Percentiles rank a stretch among this genome's conserved stretches.
Conservation (phyloP, 164 flowering plant genomes). For the Tetracentron sinense region DNA sequence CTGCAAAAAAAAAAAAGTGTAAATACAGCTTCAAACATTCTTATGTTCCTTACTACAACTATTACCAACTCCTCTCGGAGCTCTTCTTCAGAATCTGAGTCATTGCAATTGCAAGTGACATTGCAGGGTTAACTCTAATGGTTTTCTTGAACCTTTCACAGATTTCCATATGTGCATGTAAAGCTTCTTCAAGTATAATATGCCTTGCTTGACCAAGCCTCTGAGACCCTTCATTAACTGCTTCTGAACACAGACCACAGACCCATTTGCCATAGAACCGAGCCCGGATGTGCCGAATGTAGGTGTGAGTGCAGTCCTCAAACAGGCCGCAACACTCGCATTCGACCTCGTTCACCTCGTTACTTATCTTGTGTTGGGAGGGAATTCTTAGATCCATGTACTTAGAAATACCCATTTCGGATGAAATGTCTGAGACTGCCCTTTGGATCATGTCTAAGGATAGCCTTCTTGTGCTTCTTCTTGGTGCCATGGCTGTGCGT, state of each 20-base stretch:
- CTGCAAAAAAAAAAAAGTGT: too few species aligned
- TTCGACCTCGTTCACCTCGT: background rate
- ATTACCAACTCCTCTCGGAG: too few species aligned
- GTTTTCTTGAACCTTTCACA: constrained; percentile 6
- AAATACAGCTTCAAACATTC: too few species aligned
- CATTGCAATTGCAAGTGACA: too few species aligned
- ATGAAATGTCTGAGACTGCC: background rate
- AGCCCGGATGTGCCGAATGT: constrained; percentile 11
- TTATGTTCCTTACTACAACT: too few species aligned
- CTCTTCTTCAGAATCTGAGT: too few species aligned
- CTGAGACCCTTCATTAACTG: constrained; percentile 16
- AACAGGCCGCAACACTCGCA: constrained; percentile 27
- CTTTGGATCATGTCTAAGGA: constrained; percentile 5
- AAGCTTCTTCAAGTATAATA: constrained; percentile 12
- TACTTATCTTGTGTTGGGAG: background rate
- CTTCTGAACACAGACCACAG: constrained; percentile 29
- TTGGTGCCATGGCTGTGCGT: constrained; percentile 1
- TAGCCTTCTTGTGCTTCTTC: background rate
- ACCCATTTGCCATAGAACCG: constrained; percentile 24
- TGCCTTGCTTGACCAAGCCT: too few species aligned
- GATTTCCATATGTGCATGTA: constrained; percentile 13
- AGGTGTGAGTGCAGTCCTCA: constrained; percentile 24
- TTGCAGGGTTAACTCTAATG: too few species aligned
- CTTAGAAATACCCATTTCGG: constrained; percentile 7
- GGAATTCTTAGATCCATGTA: constrained; percentile 10